Evolutionary conservation across 352 stramenopile species (phyloP), one percentile per base, ranked within the genome.

Genomic region (Globisporangium rhizosaccharum): DNA sequence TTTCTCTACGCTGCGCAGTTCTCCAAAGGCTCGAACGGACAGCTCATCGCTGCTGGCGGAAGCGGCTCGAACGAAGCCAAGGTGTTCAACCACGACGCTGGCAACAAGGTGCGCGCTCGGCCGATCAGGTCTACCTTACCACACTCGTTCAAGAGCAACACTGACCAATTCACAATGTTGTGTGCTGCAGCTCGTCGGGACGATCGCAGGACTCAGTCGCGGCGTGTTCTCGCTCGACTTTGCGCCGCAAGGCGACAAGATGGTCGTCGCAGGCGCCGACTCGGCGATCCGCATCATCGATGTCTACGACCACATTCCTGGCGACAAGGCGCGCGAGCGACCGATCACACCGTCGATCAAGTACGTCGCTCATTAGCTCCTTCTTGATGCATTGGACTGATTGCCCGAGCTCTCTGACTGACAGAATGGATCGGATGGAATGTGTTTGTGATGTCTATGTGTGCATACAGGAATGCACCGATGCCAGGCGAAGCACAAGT

Each of bases 1-100:
- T 92, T 96, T 51, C 61, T 97, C n/a, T 97, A 96, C 65, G 69
- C 85, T 1, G 89, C 89, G 0, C 84, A 96, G 61, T 96, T 97
- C 68, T 81, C 72, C 30, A 94, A 92, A 46, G 82, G 72, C 18
- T 67, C 68, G 28, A 75, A 65, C 33, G 73, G 72, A 39, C 66
- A 87, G 52, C 81, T 96, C 18, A 85, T 97, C 52, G 87, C 83
- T 2, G 90, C 85, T 6, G 90, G 90, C 45, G 88, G 90, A 23
- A 96, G 85, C 53, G 86, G 87, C 12, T 89, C 83, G 26, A 97
- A 97, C 67, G 90, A 97, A 66, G 86, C 87, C 48, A 96, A 96
- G 55, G 85, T 97, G 15, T 97, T 97, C 56, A 92, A 96, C 65
- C 83, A 86, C 44, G 62, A 74, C 49, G 59, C 58, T 26, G 72